Conservation (phyloP, 805 yeast species). For the Yarrowia sp. region DNA sequence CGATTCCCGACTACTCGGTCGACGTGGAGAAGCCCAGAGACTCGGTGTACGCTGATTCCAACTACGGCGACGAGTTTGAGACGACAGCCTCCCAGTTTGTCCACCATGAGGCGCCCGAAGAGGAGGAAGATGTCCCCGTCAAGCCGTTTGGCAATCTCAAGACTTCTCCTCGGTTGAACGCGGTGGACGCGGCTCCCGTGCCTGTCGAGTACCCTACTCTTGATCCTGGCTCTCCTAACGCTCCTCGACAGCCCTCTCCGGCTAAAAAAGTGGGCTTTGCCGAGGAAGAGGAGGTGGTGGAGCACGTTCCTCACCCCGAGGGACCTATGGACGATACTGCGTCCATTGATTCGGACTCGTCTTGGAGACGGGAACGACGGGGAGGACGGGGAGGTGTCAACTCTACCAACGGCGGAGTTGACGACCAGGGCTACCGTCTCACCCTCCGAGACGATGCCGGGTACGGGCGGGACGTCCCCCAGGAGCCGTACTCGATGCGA, state of each 20-base stretch:
- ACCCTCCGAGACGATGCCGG: slow-evolving; percentile 23
- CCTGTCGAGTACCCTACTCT: slow-evolving; percentile 12
- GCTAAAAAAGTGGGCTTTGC: slow-evolving; percentile 21
- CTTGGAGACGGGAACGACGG: slow-evolving; percentile 32
- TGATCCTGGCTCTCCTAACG: slow-evolving; percentile 18
- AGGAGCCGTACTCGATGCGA: slow-evolving; percentile 24
- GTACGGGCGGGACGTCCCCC: slow-evolving; percentile 19
- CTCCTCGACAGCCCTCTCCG: slow-evolving; percentile 18
- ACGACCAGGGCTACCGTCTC: slow-evolving; percentile 22
- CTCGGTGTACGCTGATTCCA: slow-evolving; percentile 4
- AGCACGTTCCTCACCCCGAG: slow-evolving; percentile 24
- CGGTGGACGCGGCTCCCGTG: not conserved
- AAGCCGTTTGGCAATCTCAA: slow-evolving; percentile 10
- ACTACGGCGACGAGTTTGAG: slow-evolving; percentile 8
- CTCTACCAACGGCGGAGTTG: slow-evolving; percentile 15
- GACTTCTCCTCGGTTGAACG: not conserved
- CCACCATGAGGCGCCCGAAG: not conserved
- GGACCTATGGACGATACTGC: slow-evolving; percentile 29
- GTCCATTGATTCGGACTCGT: slow-evolving; percentile 33
- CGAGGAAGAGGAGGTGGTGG: slow-evolving; percentile 20
- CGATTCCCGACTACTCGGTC: slow-evolving; percentile 16
- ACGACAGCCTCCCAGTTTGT: slow-evolving; percentile 14
- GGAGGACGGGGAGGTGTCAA: slow-evolving; percentile 2
- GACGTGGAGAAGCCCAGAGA: slow-evolving; percentile 23
- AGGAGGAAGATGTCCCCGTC: slow-evolving; percentile 19